phyloP scores from a whole-genome alignment of 257 asterid genomes.

The Scutellaria minor region DNA sequence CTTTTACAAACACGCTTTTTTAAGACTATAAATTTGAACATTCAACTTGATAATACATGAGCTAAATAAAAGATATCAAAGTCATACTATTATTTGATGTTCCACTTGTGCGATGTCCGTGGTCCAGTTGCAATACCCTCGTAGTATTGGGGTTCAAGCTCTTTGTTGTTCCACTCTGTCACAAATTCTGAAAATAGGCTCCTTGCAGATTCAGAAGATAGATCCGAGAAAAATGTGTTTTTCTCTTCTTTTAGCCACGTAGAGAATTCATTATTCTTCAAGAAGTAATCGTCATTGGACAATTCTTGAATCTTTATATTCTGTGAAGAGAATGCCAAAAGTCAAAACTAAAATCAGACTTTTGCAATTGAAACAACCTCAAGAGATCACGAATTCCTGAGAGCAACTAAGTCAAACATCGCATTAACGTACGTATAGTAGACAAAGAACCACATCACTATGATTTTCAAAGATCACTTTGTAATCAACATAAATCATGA shows the following conservation, averaged over 20 bases:
- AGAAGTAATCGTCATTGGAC: conserved; percentile 81
- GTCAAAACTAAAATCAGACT: not conserved
- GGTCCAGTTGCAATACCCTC: conserved; percentile 84
- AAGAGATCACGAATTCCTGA: no score
- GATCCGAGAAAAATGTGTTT: conserved; percentile 67
- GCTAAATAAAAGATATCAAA: conserved; percentile 2
- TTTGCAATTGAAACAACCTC: not conserved
- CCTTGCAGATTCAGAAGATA: conserved; percentile 76
- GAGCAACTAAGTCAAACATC: no score
- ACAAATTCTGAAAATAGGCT: conserved; percentile 66
- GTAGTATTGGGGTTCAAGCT: conserved; percentile 71
- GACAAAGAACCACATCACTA: no score
- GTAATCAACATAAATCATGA: conserved; percentile 1
- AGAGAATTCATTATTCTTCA: conserved; percentile 87
- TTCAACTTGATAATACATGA: not conserved
- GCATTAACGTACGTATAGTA: no score
- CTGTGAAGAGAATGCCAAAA: conserved; percentile 43
- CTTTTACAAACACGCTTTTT: not conserved
- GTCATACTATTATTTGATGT: conserved; percentile 54
- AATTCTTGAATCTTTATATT: conserved; percentile 63
- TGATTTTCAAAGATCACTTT: no score
- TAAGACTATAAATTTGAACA: not conserved
- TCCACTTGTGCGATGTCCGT: conserved; percentile 86
- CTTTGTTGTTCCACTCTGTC: conserved; percentile 71
- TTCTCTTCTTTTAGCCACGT: conserved; percentile 89